Conservation (phyloP, 2,329 filamentous ascomycete genomes). For the Cadophora malorum region DNA sequence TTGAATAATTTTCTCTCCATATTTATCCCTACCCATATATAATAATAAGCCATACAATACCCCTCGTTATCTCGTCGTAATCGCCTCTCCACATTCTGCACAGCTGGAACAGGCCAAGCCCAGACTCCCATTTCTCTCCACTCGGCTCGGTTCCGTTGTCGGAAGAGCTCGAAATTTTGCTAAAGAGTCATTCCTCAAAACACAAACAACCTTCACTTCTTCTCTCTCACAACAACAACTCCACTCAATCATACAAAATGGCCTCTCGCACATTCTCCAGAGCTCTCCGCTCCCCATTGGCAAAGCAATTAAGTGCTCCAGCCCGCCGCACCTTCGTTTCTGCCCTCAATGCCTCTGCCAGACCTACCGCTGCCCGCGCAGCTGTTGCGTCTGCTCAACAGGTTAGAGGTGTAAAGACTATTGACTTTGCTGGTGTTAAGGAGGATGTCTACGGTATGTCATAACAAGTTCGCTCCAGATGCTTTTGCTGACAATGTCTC, state of each 20-base stretch:
- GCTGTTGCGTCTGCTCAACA: conserved; percentile 57
- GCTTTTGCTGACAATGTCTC: conserved; percentile 37
- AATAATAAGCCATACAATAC: neutral
- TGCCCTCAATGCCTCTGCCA: conserved; percentile 61
- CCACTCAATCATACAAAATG: conserved; percentile 60
- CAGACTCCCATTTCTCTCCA: neutral
- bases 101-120: conserved; percentile 7
- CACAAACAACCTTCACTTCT: conserved; percentile 18
- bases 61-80: conserved; percentile 23
- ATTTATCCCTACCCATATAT: conserved; percentile 4
- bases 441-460: conserved; percentile 89
- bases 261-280: conserved; percentile 77
- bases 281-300: conserved; percentile 67
- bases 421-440: conserved; percentile 94
- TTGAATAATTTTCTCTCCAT: conserved; percentile 5
- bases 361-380: conserved; percentile 58
- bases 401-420: conserved; percentile 92
- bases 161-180: conserved; percentile 32
- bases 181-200: conserved; percentile 26
- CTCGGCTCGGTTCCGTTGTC: conserved; percentile 30
- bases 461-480: conserved; percentile 13
- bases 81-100: conserved; percentile 20
- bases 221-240: conserved; percentile 26
- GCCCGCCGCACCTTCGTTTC: conserved; percentile 67
- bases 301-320: conserved; percentile 68